Base-by-base conservation (phyloP, 2,329 filamentous ascomycete species). In the Paecilomyces formosus region DNA sequence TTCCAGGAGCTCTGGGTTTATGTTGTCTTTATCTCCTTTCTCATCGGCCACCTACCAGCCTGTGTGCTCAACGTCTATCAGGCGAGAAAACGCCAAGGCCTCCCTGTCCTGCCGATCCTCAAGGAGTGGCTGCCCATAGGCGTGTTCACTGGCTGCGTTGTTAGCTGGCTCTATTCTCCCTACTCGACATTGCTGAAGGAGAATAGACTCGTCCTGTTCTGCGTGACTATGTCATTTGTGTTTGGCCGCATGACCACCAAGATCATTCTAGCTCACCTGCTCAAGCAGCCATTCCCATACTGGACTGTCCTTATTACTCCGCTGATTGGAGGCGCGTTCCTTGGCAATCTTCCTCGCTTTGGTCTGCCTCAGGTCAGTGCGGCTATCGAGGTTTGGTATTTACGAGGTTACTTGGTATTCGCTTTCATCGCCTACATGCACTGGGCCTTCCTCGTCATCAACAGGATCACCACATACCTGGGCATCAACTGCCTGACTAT, bases 221-320 rank as follows among this genome's bases (percentile, higher is more conserved):
- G 92, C 78, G 77, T 96, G 60, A 96, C 90, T 60, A 89, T 97
- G 81, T 89, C 90, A n/a, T 92, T 97, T 68, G 94, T 97, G 60
- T 97, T 99, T 74, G 94, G 94, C 35, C 88, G 94, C 65, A 92
- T 99, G 88, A 97, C 94, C 0, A 99, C 94, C 45, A 99, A 97
- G 80, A 97, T 97, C 75, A 99, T 99, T 70, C 86, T 99, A 18
- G 93, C 94, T 2, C 94, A 99, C 74, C 81, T 99, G 55, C 94
- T 94, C 1, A 86, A 86, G 62, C 94, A 97, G 73, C 90, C 93
- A 3, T 99, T 97, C 76, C 94, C 94, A 1, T 95, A 90, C 82
- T 97, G 92, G 92, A 97, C 94, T 11, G 83, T 94, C 54, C 89
- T 97, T 83, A 82, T 97, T 39, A 85, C 84, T 33, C 94, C 94